Base-by-base conservation (phyloP, 441 rosid species). In the Erodium trifolium region DNA sequence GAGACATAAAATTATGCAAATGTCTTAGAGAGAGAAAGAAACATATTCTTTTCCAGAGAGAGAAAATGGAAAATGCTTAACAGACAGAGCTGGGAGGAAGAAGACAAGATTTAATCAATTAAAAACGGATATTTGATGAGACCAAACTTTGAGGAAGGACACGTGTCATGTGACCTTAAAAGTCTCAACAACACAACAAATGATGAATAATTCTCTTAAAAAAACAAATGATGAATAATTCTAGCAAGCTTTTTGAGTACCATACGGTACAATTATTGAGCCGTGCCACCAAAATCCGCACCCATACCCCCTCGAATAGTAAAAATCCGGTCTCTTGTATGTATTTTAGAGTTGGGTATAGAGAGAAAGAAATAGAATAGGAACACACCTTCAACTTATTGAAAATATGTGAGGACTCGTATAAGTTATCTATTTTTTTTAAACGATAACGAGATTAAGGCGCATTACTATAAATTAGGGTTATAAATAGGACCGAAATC, bases 91-190 rank as follows among this genome's bases (percentile, higher is more conserved):
- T 41, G 16, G 62, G 10, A 14, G 62, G 62, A 55, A 55, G 72
- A 68, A 63, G 81, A 77, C 85, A 77, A 70, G 70, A 16, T 55
- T 55, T 55, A 5, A 55, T 55, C 13, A 16, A 14, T 70, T 63
- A 75, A 35, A 16, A 69, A 53, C 73, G 72, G 73, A 35, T 43
- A 69, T 77, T 81, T 71, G 19, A 55, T 55, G 62, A 55, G 62
- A 55, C 23, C 62, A 55, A 55, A 55, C 62, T 55, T 72, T 72
- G 74, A 73, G 74, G 71, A 53, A 8, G 14, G 78, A 74, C 88
- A 85, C 88, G 85, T 85, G 86, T 59, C 63, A 27, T 17, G 11
- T 18, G 63, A 19, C 47, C 47, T 41, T 41, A 41, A 41, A 41
- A 41, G 47, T 41, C 47, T 41, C 47, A 41, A 41, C 47, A 41